Base-by-base conservation (phyloP, 116 monocot genomes). In the Trichopus zeylanicus region DNA sequence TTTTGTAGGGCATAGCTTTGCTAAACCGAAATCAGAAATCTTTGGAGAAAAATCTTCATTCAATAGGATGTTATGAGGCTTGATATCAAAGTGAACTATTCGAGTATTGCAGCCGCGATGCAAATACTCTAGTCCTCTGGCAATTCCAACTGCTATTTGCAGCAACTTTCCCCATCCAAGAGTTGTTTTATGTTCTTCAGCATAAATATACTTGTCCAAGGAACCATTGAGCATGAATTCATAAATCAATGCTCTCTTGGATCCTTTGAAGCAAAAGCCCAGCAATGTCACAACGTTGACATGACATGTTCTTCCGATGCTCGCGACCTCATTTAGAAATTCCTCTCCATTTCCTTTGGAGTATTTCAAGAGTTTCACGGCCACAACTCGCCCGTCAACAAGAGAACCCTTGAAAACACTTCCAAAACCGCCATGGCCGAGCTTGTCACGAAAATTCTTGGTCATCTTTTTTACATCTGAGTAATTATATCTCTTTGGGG, bases 41-140 rank as follows among this genome's bases (percentile, higher is more conserved):
- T 89, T 89, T 11, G 75, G 81, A 4, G 62, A 64, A 64, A 75
- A 89, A 12, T 59, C 22, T 16, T 54, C 26, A 54, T 87, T 84
- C 4, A 92, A 67, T 1, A 92, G 67, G n/a, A n/a, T n/a, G n/a
- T n/a, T n/a, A n/a, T n/a, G n/a, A n/a, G n/a, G n/a, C n/a, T n/a
- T n/a, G n/a, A 92, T 65, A 25, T 92, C 92, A 0, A 87, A 67
- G 61, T 92, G 92, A 28, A 92, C 74, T 62, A 92, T 85, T 3
- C 49, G 77, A 1, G 80, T 80, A 16, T 78, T 75, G 18, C 75
- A 48, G 3, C 81, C 78, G 8, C 32, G 32, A 22, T 89, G 89
- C 10, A 89, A 78, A 67, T 89, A 89, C 26, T 72, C 52, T 2
- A 89, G 78, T 3, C 80, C 80, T 0, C 53, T 64, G 1, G 89